These are phyloP conservation scores for Botrytis sinoallii DNA, from an alignment of 2,329 filamentous ascomycete species.

Conservation along the genomic window DNA sequence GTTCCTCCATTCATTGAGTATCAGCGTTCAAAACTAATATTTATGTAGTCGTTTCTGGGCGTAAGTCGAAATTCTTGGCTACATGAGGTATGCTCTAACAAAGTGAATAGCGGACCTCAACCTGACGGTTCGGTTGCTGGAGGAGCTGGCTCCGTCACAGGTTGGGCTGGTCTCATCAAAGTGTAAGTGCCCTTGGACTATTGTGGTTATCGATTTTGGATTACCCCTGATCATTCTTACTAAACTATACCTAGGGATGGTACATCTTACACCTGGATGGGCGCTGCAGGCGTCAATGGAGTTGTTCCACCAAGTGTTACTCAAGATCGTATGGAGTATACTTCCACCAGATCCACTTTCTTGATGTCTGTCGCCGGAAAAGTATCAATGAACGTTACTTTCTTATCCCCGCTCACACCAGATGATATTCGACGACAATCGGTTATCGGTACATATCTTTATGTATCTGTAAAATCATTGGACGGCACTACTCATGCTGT, in stretches of 20 bases:
- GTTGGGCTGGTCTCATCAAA: conserved; percentile 68
- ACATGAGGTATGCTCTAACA: not conserved
- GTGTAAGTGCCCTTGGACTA: conserved; percentile 41
- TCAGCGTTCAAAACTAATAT: conserved; percentile 21
- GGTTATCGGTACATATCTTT: conserved; percentile 66
- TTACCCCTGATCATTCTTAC: not conserved
- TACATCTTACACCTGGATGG: conserved; percentile 65
- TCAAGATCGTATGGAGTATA: conserved; percentile 66
- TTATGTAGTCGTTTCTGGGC: conserved; percentile 33
- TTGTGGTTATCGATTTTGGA: not conserved
- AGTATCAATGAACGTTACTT: conserved; percentile 64
- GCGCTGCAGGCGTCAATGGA: conserved; percentile 44
- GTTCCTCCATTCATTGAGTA: not conserved
- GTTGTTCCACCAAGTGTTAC: conserved; percentile 49
- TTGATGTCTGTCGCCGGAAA: conserved; percentile 60
- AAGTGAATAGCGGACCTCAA: conserved; percentile 28
- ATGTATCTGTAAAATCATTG: conserved; percentile 58
- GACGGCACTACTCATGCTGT: conserved; percentile 63
- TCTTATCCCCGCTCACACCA: conserved; percentile 69
- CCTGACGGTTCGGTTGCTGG: conserved; percentile 27
- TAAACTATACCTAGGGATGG: conserved; percentile 46
- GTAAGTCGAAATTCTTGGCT: conserved; percentile 21
- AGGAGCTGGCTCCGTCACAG: conserved; percentile 52
- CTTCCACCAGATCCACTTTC: conserved; percentile 68
- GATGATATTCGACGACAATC: conserved; percentile 66